These are phyloP conservation scores for Malus asiatica DNA, from an alignment of 306 rosid species.

Conservation along the genomic window DNA sequence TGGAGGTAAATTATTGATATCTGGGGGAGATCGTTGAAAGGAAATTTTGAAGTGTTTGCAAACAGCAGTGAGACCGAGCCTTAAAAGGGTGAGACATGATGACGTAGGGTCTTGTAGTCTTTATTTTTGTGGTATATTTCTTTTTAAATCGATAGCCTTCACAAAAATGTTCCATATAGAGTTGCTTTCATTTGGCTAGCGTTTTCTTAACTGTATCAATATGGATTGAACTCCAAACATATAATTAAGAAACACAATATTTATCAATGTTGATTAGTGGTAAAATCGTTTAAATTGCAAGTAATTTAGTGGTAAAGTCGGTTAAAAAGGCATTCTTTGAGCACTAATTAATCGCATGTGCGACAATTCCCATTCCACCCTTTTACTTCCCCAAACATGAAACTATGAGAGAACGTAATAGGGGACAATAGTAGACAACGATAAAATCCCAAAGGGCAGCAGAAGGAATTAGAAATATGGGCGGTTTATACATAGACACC, in stretches of 20 bases:
- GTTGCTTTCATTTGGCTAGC: conserved; percentile 4
- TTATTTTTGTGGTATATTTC: not conserved
- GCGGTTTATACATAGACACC: not conserved
- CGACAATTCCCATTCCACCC: not conserved
- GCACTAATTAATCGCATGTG: not conserved
- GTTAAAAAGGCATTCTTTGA: not conserved
- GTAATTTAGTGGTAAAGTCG: too few relatives aligned
- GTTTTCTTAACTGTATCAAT: not conserved
- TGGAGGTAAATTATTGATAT: not conserved
- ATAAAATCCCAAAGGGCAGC: conserved; percentile 11
- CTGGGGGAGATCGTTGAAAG: not conserved
- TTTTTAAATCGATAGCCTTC: not conserved
- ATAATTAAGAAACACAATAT: too few relatives aligned
- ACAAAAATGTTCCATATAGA: not conserved
- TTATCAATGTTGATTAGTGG: not conserved
- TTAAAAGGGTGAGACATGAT: not conserved
- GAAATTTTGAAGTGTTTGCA: not conserved
- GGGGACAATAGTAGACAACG: not conserved
- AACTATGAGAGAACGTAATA: not conserved
- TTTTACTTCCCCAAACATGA: not conserved
- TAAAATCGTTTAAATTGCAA: not conserved
- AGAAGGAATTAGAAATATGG: conserved; percentile 17
- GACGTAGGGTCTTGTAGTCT: not conserved
- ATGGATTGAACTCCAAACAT: not conserved
- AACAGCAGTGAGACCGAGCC: not conserved